These are phyloP conservation scores for Didymella glomerata DNA, from an alignment of 2,329 filamentous ascomycete genomes.

Conservation along the genomic window DNA sequence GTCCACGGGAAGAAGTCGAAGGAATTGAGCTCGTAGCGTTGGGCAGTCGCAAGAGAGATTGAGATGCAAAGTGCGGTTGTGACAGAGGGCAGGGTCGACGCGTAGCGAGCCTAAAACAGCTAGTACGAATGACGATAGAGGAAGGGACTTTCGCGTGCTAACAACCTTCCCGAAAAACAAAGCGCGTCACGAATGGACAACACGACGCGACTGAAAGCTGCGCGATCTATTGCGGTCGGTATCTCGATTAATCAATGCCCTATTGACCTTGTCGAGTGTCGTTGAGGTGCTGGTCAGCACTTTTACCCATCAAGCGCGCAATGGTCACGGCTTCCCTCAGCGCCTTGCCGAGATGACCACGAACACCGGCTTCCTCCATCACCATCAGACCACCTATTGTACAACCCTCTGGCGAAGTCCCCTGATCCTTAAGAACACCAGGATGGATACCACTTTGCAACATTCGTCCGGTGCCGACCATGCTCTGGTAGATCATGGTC, in stretches of 20 bases:
- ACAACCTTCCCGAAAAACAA: not conserved
- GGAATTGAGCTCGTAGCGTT: not conserved
- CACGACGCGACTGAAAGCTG: not conserved
- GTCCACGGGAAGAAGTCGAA: slow-evolving; percentile 21
- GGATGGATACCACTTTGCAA: slow-evolving; percentile 43
- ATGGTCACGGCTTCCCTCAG: slow-evolving; percentile 60
- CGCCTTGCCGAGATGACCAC: slow-evolving; percentile 44
- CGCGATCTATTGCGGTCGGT: not conserved
- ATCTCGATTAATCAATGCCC: not conserved
- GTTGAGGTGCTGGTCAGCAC: slow-evolving; percentile 50
- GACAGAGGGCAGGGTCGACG: not conserved
- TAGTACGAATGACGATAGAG: slow-evolving; percentile 4
- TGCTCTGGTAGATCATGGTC: slow-evolving; percentile 45
- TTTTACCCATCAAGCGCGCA: slow-evolving; percentile 54
- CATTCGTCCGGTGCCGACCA: slow-evolving; percentile 43
- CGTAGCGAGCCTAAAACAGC: not conserved
- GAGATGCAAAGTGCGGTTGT: not conserved
- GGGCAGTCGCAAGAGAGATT: not conserved
- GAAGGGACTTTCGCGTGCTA: slow-evolving; percentile 7
- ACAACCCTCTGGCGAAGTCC: slow-evolving; percentile 44
- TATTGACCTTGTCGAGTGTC: slow-evolving; percentile 48
- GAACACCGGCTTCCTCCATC: slow-evolving; percentile 42
- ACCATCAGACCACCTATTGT: slow-evolving; percentile 48
- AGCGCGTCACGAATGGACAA: not conserved
- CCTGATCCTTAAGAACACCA: slow-evolving; percentile 40